These are phyloP conservation scores for Teratosphaeria gauchensis DNA, from an alignment of 2,329 filamentous ascomycete species.

Conservation along the genomic window DNA sequence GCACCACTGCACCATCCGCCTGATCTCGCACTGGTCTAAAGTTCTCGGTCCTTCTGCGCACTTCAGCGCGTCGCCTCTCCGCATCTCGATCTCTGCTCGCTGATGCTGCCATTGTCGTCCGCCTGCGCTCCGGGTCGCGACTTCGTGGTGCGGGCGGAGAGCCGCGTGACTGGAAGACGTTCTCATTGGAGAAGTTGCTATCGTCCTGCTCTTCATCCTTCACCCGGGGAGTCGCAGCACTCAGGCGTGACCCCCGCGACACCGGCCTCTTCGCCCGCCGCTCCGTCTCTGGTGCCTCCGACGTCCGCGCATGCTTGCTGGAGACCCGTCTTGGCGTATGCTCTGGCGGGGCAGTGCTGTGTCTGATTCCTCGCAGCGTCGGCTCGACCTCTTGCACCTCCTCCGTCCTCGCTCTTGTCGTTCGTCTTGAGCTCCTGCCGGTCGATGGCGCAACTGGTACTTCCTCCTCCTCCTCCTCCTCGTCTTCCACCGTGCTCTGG, in stretches of 20 bases:
- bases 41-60: constrained; percentile 34
- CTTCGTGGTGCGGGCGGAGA: constrained; percentile 14
- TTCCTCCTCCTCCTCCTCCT: constrained; percentile 30
- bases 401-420: constrained; percentile 29
- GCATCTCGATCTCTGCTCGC: constrained; percentile 28
- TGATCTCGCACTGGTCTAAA: constrained; percentile 37
- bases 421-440: constrained; percentile 18
- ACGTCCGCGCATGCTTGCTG: constrained; percentile 33
- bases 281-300: constrained; percentile 34
- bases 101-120: constrained; percentile 39
- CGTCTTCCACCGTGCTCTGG: constrained; percentile 44
- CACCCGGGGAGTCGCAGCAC: constrained; percentile 13
- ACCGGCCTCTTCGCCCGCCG: constrained; percentile 27
- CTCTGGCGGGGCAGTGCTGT: constrained; percentile 26
- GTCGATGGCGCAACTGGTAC: constrained; percentile 34
- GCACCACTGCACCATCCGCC: constrained; percentile 44
- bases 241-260: constrained; percentile 15
- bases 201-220: constrained; percentile 29
- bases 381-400: constrained; percentile 25
- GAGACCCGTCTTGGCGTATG: constrained; percentile 28
- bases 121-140: constrained; percentile 57
- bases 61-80: constrained; percentile 31
- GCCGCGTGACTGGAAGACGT: constrained; percentile 63
- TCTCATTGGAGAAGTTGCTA: constrained; percentile 75
- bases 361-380: constrained; percentile 18